Percentiles rank a stretch among this genome's conserved stretches.
Conservation (phyloP, 192 early-diverging fungal species). For the Backusella mclennaniae region DNA sequence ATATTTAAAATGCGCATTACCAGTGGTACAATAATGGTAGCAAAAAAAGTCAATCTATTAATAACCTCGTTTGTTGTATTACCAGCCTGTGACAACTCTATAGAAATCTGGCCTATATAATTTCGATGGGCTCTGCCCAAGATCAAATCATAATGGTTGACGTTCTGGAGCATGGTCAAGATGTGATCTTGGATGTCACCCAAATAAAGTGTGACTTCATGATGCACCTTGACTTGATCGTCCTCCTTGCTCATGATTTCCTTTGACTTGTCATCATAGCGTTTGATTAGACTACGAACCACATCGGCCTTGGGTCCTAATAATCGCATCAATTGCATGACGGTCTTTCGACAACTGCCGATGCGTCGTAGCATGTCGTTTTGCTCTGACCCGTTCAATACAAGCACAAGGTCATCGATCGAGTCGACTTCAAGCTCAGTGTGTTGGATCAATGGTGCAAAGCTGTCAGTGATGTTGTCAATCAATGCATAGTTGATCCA, state of each 20-base stretch:
- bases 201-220: conserved; percentile 69
- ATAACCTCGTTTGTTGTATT: conserved; percentile 89
- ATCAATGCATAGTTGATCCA: conserved; percentile 70
- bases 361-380: conserved; percentile 54
- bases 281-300: conserved; percentile 54
- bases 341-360: conserved; percentile 46
- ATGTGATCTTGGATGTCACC: conserved; percentile 83
- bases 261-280: conserved; percentile 40
- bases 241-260: conserved; percentile 2
- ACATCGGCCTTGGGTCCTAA: conserved; percentile 55
- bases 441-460: conserved; percentile 70
- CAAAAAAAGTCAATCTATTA: conserved; percentile 84
- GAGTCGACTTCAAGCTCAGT: conserved; percentile 80
- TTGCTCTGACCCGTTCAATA: conserved; percentile 68
- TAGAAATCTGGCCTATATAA: conserved; percentile 77
- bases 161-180: conserved; percentile 63
- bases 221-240: conserved; percentile 31
- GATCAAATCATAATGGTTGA: conserved; percentile 73
- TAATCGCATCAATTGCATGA: conserved; percentile 48
- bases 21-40: conserved; percentile 86
- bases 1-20: conserved; percentile 20
- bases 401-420: conserved; percentile 80
- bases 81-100: conserved; percentile 70
- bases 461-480: conserved; percentile 78
- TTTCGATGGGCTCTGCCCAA: conserved; percentile 75